Evolutionary conservation across 83 land plant species (phyloP).

Genomic region (Larix sibirica): DNA sequence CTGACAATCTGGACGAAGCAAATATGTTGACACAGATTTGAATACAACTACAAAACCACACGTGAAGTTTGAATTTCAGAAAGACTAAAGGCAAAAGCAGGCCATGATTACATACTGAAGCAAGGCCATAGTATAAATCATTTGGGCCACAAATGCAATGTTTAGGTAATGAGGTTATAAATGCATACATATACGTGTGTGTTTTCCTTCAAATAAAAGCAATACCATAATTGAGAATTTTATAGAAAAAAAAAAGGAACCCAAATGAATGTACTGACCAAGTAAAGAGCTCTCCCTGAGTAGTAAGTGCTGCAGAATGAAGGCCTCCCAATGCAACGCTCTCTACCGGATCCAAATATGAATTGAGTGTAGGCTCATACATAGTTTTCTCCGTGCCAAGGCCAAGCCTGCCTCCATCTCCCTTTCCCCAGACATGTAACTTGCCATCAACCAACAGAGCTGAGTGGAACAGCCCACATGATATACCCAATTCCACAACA

Average conservation of each 20-base stretch:
- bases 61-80: background rate
- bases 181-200: too few species aligned
- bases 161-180: too few species aligned
- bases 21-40: background rate
- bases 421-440: constrained; percentile 91
- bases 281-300: constrained; percentile 57
- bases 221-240: too few species aligned
- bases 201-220: too few species aligned
- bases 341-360: constrained; percentile 38
- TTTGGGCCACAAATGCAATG: background rate
- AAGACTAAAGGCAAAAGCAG: background rate
- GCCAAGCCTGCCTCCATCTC: constrained; percentile 89
- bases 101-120: background rate
- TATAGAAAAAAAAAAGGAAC: too few species aligned
- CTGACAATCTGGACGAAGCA: background rate
- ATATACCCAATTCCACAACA: constrained; percentile 53
- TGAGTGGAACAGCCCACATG: constrained; percentile 90
- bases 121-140: background rate
- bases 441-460: constrained; percentile 64
- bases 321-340: constrained; percentile 77
- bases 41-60: background rate
- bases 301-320: constrained; percentile 65
- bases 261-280: constrained; percentile 52
- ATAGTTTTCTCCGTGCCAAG: constrained; percentile 59
- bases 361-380: constrained; percentile 58